These are phyloP conservation scores for Pythium scleroteichum DNA, from an alignment of 352 stramenopile species.

Conservation along the genomic window DNA sequence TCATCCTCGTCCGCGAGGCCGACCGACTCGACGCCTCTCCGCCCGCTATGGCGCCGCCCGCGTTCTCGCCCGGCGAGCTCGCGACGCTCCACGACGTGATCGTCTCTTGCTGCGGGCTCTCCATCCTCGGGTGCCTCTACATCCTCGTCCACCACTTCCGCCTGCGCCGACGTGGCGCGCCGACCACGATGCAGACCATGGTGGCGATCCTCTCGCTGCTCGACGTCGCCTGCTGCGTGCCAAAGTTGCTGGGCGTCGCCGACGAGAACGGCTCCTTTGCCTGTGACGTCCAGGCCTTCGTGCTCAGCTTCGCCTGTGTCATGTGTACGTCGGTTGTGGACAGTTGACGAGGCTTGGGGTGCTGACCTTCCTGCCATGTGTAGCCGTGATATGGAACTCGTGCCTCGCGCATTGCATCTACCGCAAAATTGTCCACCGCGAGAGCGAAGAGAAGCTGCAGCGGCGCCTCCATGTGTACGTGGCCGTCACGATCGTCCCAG, in stretches of 20 bases:
- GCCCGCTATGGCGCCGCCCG: not conserved
- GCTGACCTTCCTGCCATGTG: not conserved
- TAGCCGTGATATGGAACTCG: slow-evolving; percentile 68
- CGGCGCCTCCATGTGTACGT: slow-evolving; percentile 65
- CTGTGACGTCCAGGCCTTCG: slow-evolving; percentile 60
- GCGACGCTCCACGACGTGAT: slow-evolving; percentile 26
- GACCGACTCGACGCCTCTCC: too few relatives aligned
- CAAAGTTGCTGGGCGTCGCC: slow-evolving; percentile 52
- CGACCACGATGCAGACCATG: slow-evolving; percentile 68
- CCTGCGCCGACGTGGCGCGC: slow-evolving; percentile 27
- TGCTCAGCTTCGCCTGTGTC: slow-evolving; percentile 50
- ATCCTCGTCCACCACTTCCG: slow-evolving; percentile 28
- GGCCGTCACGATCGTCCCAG: slow-evolving; percentile 42
- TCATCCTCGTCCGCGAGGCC: slow-evolving; percentile 9
- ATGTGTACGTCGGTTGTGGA: slow-evolving; percentile 41
- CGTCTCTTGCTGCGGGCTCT: slow-evolving; percentile 16
- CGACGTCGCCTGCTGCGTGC: slow-evolving; percentile 50
- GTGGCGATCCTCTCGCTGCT: slow-evolving; percentile 67
- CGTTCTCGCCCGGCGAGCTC: slow-evolving; percentile 23
- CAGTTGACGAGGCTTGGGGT: too few relatives aligned
- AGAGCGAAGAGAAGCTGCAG: slow-evolving; percentile 65
- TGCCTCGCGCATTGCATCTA: slow-evolving; percentile 76
- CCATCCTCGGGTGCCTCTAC: slow-evolving; percentile 29
- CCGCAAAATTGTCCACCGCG: slow-evolving; percentile 61
- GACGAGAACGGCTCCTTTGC: slow-evolving; percentile 17